A percentile compares a stretch with the other conserved stretches of the same genome.
phyloP scores from a whole-genome alignment of 2,329 filamentous ascomycete genomes.

The Dendryphion nanum region DNA sequence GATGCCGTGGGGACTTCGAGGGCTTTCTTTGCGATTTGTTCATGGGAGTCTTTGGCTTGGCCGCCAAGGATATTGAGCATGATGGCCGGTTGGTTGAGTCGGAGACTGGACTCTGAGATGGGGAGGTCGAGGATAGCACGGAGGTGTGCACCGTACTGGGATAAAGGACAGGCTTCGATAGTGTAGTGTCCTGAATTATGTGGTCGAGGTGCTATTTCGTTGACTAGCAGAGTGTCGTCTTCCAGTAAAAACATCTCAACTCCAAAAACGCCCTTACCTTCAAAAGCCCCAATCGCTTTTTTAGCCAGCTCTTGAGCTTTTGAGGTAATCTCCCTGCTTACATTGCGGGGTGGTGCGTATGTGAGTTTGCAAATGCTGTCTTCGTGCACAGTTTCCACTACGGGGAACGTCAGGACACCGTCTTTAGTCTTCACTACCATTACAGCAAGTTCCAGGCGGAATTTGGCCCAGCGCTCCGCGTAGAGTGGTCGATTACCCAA shows the following conservation, averaged over 20 bases:
- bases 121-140: constrained; percentile 75
- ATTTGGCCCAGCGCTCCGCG: constrained; percentile 85
- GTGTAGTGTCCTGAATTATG: constrained; percentile 96
- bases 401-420: constrained; percentile 72
- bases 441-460: constrained; percentile 83
- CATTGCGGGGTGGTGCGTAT: constrained; percentile 76
- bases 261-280: constrained; percentile 90
- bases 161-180: constrained; percentile 86
- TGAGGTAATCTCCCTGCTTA: constrained; percentile 59
- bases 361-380: constrained; percentile 94
- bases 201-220: constrained; percentile 79
- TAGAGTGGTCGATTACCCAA: constrained; percentile 71
- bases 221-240: constrained; percentile 71
- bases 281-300: constrained; percentile 74
- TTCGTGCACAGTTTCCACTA: constrained; percentile 92
- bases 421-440: constrained; percentile 93
- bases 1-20: constrained; percentile 58
- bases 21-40: constrained; percentile 56
- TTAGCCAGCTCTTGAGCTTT: constrained; percentile 74
- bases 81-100: constrained; percentile 61
- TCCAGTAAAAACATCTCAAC: constrained; percentile 91
- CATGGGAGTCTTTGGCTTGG: constrained; percentile 62
- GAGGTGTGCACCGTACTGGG: constrained; percentile 90
- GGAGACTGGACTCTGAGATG: constrained; percentile 49
- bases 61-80: constrained; percentile 83